Evolutionary conservation across 228 moss, liverwort and hornwort species (phyloP).

Genomic region (Sphagnum fallax): DNA sequence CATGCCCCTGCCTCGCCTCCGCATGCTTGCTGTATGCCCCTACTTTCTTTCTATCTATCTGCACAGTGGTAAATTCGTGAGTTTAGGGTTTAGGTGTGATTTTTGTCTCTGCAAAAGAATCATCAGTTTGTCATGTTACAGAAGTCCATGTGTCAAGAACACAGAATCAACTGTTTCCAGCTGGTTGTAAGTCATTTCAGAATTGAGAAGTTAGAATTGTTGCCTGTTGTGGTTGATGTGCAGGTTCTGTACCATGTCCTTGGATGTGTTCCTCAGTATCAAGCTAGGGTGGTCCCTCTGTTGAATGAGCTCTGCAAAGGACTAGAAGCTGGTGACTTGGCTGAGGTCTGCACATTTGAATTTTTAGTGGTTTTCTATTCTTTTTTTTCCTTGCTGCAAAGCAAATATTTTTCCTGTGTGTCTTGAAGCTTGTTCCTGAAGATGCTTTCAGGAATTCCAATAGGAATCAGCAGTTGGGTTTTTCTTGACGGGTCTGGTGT

Average conservation of each 20-base stretch:
- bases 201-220: too few relatives aligned
- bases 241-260: constrained; percentile 93
- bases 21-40: constrained; percentile 74
- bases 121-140: too few relatives aligned
- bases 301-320: constrained; percentile 80
- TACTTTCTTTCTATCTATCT: too few relatives aligned
- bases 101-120: too few relatives aligned
- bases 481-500: not conserved
- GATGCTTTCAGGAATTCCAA: too few relatives aligned
- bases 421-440: not conserved
- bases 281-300: constrained; percentile 53
- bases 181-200: too few relatives aligned
- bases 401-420: not conserved
- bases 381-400: constrained; percentile 1
- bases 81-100: too few relatives aligned
- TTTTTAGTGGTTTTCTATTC: not conserved
- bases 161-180: too few relatives aligned
- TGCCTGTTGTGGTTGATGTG: constrained; percentile 5
- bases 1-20: constrained; percentile 70
- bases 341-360: constrained; percentile 46
- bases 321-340: constrained; percentile 46
- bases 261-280: constrained; percentile 77
- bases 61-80: too few relatives aligned
- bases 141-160: too few relatives aligned
- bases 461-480: too few relatives aligned